Evolutionary conservation across 805 yeast genomes (phyloP), one percentile per base, ranked within the genome.

Genomic region (Wickerhamiella kurtzmanii): DNA sequence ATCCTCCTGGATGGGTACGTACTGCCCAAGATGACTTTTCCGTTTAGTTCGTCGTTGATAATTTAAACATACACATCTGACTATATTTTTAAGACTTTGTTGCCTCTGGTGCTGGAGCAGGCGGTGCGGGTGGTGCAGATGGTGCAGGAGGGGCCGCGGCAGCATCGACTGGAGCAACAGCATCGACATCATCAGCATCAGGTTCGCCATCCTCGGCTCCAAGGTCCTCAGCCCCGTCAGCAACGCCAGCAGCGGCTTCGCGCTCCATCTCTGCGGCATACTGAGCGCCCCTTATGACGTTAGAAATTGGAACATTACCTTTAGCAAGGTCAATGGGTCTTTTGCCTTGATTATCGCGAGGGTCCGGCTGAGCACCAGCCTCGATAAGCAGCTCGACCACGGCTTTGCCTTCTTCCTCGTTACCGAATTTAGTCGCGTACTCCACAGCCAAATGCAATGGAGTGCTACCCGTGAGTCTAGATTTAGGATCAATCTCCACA

Each of bases 361-460:
- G 56, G 54, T 61, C 70, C 2, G 94, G 84, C 64, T 88, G 92
- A 1, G 92, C 80, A 2, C 98, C 97, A 22, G 94, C 95, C 57
- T 88, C 96, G 37, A 92, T 68, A 51, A 92, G 72, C 60, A 80
- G 82, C 57, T 84, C 94, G 11, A 80, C 68, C 11, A 61, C 48
- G 18, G 52, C 57, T 46, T 46, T 67, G 0, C 95, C 96, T 62
- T 82, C 87, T 50, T 84, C 96, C 0, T 92, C 84, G 59, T 89
- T 95, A 21, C 77, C 79, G 41, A 70, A 68, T 11, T 45, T 40
- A 2, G 37, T 39, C 13, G 88, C 72, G 62, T 82, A 89, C 50
- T 74, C 74, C 11, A 80, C 95, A 3, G 95, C 94, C 51, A 75
- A 66, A 64, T 89, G 97, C 52, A 92, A 72, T 13, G 98, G 96